Conservation (phyloP, 306 rosid species). For the Luffa acutangula region DNA sequence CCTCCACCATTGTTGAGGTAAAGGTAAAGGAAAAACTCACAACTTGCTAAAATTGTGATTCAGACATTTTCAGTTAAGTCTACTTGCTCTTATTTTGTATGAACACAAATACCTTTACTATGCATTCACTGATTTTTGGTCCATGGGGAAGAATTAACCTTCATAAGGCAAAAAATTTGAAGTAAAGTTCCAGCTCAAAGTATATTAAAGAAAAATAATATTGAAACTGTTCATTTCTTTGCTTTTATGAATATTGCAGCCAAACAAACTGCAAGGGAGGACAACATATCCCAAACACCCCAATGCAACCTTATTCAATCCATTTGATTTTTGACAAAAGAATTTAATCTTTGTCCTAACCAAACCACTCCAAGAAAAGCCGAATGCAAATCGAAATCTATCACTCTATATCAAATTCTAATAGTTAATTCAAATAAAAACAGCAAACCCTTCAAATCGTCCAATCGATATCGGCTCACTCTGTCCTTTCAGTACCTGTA, state of each 20-base stretch:
- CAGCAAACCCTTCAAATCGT: slow-evolving; percentile 5
- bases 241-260: background rate
- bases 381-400: slow-evolving; percentile 15
- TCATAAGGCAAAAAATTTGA: no score
- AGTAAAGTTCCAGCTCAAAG: background rate
- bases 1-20: no score
- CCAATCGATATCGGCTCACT: background rate
- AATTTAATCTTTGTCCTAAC: background rate
- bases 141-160: background rate
- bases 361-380: slow-evolving; percentile 12
- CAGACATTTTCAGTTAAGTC: no score
- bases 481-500: slow-evolving; percentile 61
- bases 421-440: background rate
- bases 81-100: background rate
- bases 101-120: background rate
- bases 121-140: background rate
- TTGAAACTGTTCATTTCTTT: background rate
- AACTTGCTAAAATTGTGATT: no score
- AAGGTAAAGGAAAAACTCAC: no score
- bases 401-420: slow-evolving; percentile 12
- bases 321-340: slow-evolving; percentile 4
- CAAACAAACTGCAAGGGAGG: background rate
- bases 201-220: background rate
- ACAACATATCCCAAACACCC: background rate
- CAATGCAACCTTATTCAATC: slow-evolving; percentile 8